Evolutionary conservation across 306 rosid species (phyloP).

Genomic region (Trifolium pratense): DNA sequence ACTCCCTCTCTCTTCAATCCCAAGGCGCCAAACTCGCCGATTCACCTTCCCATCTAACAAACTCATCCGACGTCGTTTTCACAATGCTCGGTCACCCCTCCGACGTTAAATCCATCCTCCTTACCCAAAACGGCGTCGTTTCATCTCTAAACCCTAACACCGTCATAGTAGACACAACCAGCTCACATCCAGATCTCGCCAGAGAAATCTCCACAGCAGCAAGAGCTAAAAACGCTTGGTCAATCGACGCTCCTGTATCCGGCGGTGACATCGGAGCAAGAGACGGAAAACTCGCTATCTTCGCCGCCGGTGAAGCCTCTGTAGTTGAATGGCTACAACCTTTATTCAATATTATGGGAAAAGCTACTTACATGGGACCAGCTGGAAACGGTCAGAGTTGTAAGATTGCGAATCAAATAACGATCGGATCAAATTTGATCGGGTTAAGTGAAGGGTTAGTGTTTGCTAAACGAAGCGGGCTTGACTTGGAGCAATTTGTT

Average conservation of each 20-base stretch:
- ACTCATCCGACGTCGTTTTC: slow-evolving; percentile 58
- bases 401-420: slow-evolving; percentile 80
- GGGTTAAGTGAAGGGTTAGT: slow-evolving; percentile 80
- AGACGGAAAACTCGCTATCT: slow-evolving; percentile 75
- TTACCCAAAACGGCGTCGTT: slow-evolving; percentile 46
- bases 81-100: slow-evolving; percentile 80
- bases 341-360: slow-evolving; percentile 58
- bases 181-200: slow-evolving; percentile 81
- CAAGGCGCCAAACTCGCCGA: slow-evolving; percentile 57
- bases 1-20: slow-evolving; percentile 57
- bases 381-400: slow-evolving; percentile 81
- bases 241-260: slow-evolving; percentile 86
- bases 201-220: slow-evolving; percentile 55
- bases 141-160: slow-evolving; percentile 55
- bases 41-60: slow-evolving; percentile 61
- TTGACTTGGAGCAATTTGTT: slow-evolving; percentile 55
- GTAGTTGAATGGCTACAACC: slow-evolving; percentile 72
- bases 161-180: slow-evolving; percentile 71
- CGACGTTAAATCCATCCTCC: slow-evolving; percentile 65
- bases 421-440: slow-evolving; percentile 60
- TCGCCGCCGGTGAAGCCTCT: slow-evolving; percentile 63
- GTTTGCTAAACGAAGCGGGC: slow-evolving; percentile 72
- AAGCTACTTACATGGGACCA: slow-evolving; percentile 59
- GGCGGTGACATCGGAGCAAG: slow-evolving; percentile 88
- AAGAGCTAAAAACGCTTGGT: slow-evolving; percentile 53